Percentiles rank a stretch among this genome's conserved stretches.
Evolutionary conservation across 2,329 filamentous ascomycete species (phyloP).

Genomic region (Beauveria bassiana): DNA sequence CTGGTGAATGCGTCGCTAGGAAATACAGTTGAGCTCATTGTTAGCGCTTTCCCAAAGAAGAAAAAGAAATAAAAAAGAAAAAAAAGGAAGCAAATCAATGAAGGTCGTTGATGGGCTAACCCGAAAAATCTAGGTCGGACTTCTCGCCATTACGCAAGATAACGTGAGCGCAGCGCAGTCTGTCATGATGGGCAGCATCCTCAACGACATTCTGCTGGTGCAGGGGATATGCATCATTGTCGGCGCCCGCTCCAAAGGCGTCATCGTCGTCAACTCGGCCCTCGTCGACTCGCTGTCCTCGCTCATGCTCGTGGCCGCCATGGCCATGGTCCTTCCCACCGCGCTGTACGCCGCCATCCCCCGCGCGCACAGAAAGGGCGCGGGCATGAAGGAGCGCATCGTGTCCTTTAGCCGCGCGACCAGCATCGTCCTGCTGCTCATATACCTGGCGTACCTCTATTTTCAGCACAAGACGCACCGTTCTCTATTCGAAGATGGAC

Average conservation of each 20-base stretch:
- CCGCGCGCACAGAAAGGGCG: neutral
- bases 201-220: slow-evolving; percentile 15
- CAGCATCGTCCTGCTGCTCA: slow-evolving; percentile 11
- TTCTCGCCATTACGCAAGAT: slow-evolving; percentile 13
- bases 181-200: slow-evolving; percentile 15
- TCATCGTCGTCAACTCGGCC: slow-evolving; percentile 13
- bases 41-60: neutral
- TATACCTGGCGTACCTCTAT: slow-evolving; percentile 13
- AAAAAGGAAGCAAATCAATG: too few relatives aligned
- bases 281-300: slow-evolving; percentile 14
- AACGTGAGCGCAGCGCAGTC: slow-evolving; percentile 14
- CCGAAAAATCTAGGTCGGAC: slow-evolving; percentile 7
- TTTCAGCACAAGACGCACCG: slow-evolving; percentile 15
- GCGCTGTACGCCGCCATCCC: slow-evolving; percentile 12
- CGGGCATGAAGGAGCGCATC: slow-evolving; percentile 10
- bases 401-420: slow-evolving; percentile 14
- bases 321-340: slow-evolving; percentile 15
- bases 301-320: slow-evolving; percentile 14
- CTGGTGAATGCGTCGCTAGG: slow-evolving; percentile 15
- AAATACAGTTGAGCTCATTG: slow-evolving; percentile 15
- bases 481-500: slow-evolving; percentile 10
- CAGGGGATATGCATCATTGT: slow-evolving; percentile 15
- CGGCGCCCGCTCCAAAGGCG: slow-evolving; percentile 13
- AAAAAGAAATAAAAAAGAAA: too few relatives aligned
- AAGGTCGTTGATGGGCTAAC: neutral